Evolutionary conservation across 768 basidiomycete genomes (phyloP).

Genomic region (Tricholoma sp.): DNA sequence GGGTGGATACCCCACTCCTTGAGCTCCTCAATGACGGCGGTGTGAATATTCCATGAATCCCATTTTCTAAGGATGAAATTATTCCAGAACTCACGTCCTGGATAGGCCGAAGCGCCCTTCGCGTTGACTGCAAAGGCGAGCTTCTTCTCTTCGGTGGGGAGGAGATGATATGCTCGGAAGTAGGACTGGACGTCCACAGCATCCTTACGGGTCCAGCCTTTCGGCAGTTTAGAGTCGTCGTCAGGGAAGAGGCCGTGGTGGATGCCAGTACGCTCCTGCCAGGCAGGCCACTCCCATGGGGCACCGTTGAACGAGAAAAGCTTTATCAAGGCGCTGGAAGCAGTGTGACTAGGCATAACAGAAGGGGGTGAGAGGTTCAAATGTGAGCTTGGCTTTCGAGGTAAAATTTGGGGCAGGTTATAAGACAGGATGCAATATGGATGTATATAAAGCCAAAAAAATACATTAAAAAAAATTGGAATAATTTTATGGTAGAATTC

Average conservation of each 20-base stretch:
- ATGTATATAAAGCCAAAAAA: background rate
- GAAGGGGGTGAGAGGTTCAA: background rate
- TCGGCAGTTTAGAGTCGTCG: too few species aligned
- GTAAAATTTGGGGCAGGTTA: background rate
- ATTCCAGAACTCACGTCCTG: too few species aligned
- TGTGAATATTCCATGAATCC: too few species aligned
- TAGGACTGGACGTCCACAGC: too few species aligned
- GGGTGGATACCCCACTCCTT: too few species aligned
- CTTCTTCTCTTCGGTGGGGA: background rate
- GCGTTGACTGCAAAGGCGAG: background rate
- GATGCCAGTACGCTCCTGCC: too few species aligned
- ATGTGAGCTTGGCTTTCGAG: background rate
- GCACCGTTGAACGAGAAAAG: constrained; percentile 8
- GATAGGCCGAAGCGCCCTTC: constrained; percentile 2
- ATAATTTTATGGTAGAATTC: too few species aligned
- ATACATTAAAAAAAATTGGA: background rate
- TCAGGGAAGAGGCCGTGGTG: constrained; percentile 20
- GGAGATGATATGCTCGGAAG: constrained; percentile 10
- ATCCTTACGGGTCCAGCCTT: too few species aligned
- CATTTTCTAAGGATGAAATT: too few species aligned
- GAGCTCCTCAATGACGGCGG: too few species aligned
- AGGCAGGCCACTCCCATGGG: too few species aligned
- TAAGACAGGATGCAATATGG: background rate
- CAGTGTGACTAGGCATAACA: constrained; percentile 10
- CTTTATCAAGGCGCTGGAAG: constrained; percentile 12